phyloP scores from a whole-genome alignment of 495 filamentous ascomycete genomes.

The Aspergillus sclerotioniger region DNA sequence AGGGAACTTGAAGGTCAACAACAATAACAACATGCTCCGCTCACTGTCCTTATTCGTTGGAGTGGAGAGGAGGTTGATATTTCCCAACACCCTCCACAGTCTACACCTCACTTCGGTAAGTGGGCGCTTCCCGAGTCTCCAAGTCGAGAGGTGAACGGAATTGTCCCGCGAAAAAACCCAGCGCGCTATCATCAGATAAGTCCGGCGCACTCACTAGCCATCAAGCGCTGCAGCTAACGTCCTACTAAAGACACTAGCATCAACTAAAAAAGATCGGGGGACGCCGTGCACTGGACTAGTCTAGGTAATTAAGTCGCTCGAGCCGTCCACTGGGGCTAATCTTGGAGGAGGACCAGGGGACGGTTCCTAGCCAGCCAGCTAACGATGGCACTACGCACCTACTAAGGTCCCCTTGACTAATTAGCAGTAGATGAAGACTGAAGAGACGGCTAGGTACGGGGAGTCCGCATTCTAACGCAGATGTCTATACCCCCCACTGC shows the following conservation, averaged over 20 bases:
- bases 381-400: neutral
- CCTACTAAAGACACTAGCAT: neutral
- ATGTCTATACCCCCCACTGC: slow-evolving; percentile 6
- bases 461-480: neutral
- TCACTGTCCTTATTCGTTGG: neutral
- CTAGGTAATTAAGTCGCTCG: neutral
- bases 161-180: neutral
- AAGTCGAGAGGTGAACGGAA: neutral
- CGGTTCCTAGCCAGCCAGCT: neutral
- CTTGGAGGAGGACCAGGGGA: neutral
- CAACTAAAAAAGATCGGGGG: neutral
- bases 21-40: too few species aligned
- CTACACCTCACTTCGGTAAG: neutral
- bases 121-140: neutral
- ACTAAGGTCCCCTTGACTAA: neutral
- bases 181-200: neutral
- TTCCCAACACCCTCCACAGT: too few species aligned
- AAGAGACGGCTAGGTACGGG: neutral
- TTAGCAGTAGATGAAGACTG: neutral
- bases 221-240: slow-evolving; percentile 2
- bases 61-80: too few species aligned
- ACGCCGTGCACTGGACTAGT: neutral
- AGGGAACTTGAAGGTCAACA: too few species aligned
- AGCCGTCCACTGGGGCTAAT: neutral
- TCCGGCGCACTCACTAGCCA: neutral